phyloP scores from a whole-genome alignment of 257 asterid genomes.

The Solanum ossicruentum region DNA sequence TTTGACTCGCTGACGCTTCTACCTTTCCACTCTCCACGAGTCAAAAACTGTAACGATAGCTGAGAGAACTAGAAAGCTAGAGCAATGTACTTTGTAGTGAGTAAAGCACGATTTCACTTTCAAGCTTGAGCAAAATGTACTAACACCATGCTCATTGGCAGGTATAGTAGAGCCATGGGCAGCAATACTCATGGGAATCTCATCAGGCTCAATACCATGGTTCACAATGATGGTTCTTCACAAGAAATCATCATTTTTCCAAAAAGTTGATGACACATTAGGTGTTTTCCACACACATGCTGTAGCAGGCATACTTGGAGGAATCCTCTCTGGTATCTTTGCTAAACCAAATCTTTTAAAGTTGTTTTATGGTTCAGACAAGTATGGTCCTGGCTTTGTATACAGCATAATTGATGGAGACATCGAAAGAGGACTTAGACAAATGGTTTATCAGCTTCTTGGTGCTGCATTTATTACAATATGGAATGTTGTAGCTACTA shows the following conservation, averaged over 20 bases:
- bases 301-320: constrained; percentile 58
- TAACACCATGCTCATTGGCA: background rate
- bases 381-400: constrained; percentile 29
- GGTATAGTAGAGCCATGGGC: constrained; percentile 79
- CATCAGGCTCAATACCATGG: constrained; percentile 68
- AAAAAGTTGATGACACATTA: constrained; percentile 53
- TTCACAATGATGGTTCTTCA: constrained; percentile 77
- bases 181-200: constrained; percentile 51
- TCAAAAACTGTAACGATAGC: too few relatives aligned
- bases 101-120: too few relatives aligned
- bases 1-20: too few relatives aligned
- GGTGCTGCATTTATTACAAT: constrained; percentile 36
- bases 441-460: constrained; percentile 28
- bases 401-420: constrained; percentile 24
- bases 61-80: too few relatives aligned
- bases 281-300: constrained; percentile 66
- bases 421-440: constrained; percentile 15
- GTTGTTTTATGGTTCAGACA: constrained; percentile 4
- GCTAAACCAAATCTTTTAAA: constrained; percentile 36
- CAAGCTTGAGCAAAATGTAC: background rate
- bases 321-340: constrained; percentile 50
- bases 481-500: constrained; percentile 40
- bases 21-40: too few relatives aligned
- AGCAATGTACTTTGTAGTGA: too few relatives aligned
- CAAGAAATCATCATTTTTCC: constrained; percentile 52